Evolutionary conservation across 2,329 filamentous ascomycete genomes (phyloP).

Genomic region (Verticillium klebahnii): DNA sequence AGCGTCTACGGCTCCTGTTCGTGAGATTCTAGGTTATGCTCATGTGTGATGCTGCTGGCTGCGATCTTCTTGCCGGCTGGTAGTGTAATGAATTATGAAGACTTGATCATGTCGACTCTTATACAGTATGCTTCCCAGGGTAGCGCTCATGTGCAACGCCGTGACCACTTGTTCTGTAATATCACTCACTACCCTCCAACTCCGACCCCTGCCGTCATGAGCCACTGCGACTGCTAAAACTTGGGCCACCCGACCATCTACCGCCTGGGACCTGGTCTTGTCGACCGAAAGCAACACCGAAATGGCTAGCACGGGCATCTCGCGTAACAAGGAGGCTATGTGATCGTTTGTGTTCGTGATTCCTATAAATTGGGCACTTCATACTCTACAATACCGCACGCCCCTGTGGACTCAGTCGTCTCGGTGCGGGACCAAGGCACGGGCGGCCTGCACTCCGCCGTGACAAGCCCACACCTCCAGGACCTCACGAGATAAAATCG

Average conservation of each 20-base stretch:
- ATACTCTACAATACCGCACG: background rate
- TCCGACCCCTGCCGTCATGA: too few relatives aligned
- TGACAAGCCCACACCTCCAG: background rate
- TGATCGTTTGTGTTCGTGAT: background rate
- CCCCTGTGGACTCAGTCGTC: background rate
- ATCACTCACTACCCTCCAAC: too few relatives aligned
- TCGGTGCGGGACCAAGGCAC: background rate
- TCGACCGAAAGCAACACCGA: too few relatives aligned
- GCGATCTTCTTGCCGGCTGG: background rate
- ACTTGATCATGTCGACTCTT: background rate
- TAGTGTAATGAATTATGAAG: background rate
- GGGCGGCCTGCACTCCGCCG: slow-evolving; percentile 3
- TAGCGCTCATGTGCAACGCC: too few relatives aligned
- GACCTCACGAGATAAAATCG: background rate
- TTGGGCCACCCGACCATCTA: too few relatives aligned
- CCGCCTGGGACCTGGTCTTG: too few relatives aligned
- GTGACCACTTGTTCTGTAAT: too few relatives aligned
- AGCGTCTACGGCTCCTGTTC: background rate
- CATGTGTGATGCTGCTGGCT: background rate
- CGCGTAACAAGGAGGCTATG: background rate
- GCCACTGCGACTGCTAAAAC: too few relatives aligned
- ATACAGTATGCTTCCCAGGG: background rate
- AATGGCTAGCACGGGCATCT: background rate
- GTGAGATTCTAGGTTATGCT: background rate
- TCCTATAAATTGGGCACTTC: background rate